Percentiles rank a stretch among this genome's conserved stretches.
phyloP scores from a whole-genome alignment of 169 alveolate genomes.

The Eimeria zaria region DNA sequence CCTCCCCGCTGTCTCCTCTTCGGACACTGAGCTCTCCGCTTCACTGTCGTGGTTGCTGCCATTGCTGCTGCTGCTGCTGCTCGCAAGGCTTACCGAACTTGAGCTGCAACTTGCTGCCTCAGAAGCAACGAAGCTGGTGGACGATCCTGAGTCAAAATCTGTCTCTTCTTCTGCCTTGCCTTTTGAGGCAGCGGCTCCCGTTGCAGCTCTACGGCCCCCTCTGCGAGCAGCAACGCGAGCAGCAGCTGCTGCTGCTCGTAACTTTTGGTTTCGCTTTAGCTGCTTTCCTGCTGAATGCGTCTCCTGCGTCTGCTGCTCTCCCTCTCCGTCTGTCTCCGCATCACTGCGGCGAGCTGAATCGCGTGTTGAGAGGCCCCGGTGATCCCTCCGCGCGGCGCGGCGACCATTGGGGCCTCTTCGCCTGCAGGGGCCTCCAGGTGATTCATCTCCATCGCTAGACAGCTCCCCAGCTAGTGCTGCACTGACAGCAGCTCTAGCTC shows the following conservation, averaged over 20 bases:
- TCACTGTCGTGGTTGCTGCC: conserved; percentile 21
- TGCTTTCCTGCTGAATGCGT: background rate
- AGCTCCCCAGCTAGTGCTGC: conserved; percentile 42
- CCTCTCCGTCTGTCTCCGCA: background rate
- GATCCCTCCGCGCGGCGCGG: background rate
- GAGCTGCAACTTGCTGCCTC: conserved; percentile 47
- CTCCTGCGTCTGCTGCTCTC: background rate
- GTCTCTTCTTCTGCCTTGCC: background rate
- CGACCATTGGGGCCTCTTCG: background rate
- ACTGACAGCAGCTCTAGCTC: conserved; percentile 53
- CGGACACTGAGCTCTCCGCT: background rate
- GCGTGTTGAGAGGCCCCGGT: background rate
- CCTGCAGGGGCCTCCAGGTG: background rate
- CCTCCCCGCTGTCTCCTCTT: background rate
- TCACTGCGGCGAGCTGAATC: background rate
- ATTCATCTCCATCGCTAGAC: background rate
- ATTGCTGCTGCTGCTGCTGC: conserved; percentile 64
- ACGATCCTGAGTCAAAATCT: background rate
- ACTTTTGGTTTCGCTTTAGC: background rate
- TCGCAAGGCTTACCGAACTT: conserved; percentile 10
- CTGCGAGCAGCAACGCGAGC: background rate
- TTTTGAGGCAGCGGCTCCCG: background rate
- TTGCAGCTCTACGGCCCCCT: background rate
- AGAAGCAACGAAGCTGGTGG: conserved; percentile 43
- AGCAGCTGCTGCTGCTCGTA: conserved; percentile 32